Evolutionary conservation across 192 early-diverging fungal species (phyloP).

Genomic region (Chytriomyces hyalinus): DNA sequence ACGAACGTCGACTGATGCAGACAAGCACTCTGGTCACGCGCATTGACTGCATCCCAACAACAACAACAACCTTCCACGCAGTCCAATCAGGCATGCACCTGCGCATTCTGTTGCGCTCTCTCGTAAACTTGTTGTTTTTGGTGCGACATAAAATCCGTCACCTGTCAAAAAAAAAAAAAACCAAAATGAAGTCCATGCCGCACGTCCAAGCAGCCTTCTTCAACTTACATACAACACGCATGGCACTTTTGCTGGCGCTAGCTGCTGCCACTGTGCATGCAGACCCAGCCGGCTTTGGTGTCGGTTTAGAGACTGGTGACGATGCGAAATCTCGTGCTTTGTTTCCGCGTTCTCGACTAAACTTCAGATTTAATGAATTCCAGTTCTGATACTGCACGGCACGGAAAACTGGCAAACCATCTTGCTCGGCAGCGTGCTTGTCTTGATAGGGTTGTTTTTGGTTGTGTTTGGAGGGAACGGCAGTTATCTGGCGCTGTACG

Average conservation of each 20-base stretch:
- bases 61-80: no score
- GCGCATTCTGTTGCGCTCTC: no score
- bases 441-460: background rate
- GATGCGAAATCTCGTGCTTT: background rate
- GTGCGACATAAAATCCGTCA: background rate
- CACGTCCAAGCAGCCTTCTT: background rate
- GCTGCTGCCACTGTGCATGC: background rate
- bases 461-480: background rate
- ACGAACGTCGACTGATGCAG: no score
- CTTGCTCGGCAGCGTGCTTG: background rate
- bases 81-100: no score
- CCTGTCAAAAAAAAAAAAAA: background rate
- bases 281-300: background rate
- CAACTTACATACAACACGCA: background rate
- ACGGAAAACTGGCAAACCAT: constrained; percentile 13
- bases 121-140: no score
- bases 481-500: background rate
- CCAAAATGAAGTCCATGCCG: background rate
- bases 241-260: background rate
- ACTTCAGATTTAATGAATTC: background rate
- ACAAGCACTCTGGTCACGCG: no score
- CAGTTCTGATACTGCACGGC: background rate
- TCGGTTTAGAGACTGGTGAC: background rate
- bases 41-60: no score
- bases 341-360: background rate